Conservation (phyloP, 495 filamentous ascomycete genomes). For the Neurospora pannonica region DNA sequence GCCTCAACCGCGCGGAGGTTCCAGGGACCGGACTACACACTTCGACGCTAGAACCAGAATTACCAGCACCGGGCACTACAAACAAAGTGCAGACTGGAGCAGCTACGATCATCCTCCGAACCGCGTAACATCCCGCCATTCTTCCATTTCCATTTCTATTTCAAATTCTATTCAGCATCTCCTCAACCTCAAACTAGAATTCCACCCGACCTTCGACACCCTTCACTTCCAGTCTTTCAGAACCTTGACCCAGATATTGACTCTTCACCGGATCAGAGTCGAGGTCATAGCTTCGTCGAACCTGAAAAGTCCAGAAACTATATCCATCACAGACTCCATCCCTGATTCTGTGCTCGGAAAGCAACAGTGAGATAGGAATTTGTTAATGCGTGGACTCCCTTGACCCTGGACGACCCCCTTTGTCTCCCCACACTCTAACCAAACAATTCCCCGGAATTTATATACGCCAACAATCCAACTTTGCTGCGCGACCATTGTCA, state of each 20-base stretch:
- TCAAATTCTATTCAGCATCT: not conserved
- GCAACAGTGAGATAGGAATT: not conserved
- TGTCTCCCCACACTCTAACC: not conserved
- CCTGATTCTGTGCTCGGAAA: not conserved
- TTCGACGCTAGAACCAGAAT: not conserved
- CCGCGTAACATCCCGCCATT: not conserved
- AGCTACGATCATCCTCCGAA: not conserved
- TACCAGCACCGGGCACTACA: not conserved
- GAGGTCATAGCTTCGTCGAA: not conserved
- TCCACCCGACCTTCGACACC: not conserved
- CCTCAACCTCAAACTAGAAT: not conserved
- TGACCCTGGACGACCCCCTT: not conserved
- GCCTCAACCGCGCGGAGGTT: not conserved
- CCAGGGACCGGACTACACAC: not conserved
- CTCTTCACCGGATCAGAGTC: not conserved
- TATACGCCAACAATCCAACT: not conserved
- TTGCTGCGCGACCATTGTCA: not conserved
- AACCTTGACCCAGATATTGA: not conserved
- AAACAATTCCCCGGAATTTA: not conserved
- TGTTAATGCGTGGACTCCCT: not conserved
- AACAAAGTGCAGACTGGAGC: not conserved
- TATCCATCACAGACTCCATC: not conserved
- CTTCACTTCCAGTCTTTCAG: not conserved
- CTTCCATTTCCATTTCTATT: not conserved
- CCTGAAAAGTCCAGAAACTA: not conserved